Evolutionary conservation across 179 eudicot species (phyloP).

Genomic region (Nepenthes alata): DNA sequence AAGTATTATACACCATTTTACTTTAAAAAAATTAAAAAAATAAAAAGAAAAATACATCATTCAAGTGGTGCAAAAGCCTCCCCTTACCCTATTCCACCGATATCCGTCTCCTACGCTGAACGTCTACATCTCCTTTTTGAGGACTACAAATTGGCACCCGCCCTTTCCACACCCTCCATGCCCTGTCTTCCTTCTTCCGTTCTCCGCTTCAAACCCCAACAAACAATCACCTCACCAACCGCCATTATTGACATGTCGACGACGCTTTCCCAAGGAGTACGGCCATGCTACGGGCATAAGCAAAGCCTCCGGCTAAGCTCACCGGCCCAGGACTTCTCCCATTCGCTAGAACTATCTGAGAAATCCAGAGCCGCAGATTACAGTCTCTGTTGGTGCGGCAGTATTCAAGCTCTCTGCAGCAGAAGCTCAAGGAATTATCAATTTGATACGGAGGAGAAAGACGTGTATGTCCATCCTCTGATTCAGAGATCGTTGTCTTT

Average conservation of each 20-base stretch:
- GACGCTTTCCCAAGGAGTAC: conserved; percentile 29
- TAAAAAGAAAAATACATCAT: too few species aligned
- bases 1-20: too few species aligned
- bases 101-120: too few species aligned
- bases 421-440: neutral
- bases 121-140: too few species aligned
- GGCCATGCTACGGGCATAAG: conserved; percentile 31
- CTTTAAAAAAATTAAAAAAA: too few species aligned
- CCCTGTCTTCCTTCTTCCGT: too few species aligned
- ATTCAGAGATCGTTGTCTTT: conserved; percentile 13
- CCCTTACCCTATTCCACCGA: too few species aligned
- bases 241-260: conserved; percentile 34
- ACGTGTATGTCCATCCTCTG: conserved; percentile 26
- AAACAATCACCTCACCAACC: too few species aligned
- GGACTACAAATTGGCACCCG: too few species aligned
- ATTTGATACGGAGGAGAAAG: neutral
- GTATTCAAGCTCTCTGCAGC: conserved; percentile 23
- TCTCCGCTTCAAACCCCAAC: too few species aligned
- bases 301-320: conserved; percentile 1
- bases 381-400: conserved; percentile 22
- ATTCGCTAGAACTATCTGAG: neutral
- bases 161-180: too few species aligned
- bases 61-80: too few species aligned
- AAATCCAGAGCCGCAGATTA: conserved; percentile 35
- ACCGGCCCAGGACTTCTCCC: neutral